Evolutionary conservation across 192 early-diverging fungal genomes (phyloP), one percentile per base, ranked within the genome.

Genomic region (Radiomyces spectabilis): DNA sequence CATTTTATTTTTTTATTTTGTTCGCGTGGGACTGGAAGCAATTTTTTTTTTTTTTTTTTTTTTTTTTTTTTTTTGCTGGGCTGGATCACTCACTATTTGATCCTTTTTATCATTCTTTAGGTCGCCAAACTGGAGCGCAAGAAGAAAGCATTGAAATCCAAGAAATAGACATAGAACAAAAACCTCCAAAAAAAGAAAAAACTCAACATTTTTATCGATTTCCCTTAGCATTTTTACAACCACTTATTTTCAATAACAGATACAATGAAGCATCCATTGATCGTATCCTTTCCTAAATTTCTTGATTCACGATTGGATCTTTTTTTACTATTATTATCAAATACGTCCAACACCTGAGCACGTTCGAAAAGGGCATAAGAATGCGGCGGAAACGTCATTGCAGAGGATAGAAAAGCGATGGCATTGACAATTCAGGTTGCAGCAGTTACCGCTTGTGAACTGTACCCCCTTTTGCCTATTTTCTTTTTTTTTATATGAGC

Each of bases 131-230:
- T 66, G 46, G 43, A 66, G 25, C 33, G 44, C 21, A 57, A 38
- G 30, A 66, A 66, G 57, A 52, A 58, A 31, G 57, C 57, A 21
- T 46, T 66, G 18, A 47, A 59, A 22, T 25, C 39, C 55, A 57
- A 57, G 31, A 57, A 57, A 46, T 47, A 57, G 53, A 40, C 53
- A 19, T 30, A 53, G 34, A 46, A 57, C 26, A 45, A 45, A 45
- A 27, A 45, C 5, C 0, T 45, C 27, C 27, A 49, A 49, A 21
- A 13, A 43, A 43, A 18, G 2, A 43, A 43, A 21, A 21, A 21
- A 43, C n/a, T n/a, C n/a, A n/a, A n/a, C n/a, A n/a, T n/a, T n/a
- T n/a, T n/a, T n/a, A 25, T 35, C 33, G 5, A 5, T 35, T 35
- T 13, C 5, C 13, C 13, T 8, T 35, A 8, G 33, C 13, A 35